phyloP scores from a whole-genome alignment of 164 flowering plant species.

The Malania oleifera region DNA sequence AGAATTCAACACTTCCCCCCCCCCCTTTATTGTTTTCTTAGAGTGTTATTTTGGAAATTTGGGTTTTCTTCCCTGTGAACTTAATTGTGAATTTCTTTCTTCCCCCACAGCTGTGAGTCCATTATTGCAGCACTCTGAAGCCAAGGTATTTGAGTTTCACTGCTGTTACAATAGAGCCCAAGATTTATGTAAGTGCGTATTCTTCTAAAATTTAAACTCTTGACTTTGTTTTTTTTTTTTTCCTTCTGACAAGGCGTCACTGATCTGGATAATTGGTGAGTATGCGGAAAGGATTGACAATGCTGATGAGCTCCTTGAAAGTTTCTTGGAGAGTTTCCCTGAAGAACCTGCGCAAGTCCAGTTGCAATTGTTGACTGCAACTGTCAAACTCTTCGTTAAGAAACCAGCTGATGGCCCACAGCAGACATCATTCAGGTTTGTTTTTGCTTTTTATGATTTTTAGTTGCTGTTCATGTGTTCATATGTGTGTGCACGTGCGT shows the following conservation, averaged over 20 bases:
- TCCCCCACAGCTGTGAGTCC: conserved; percentile 79
- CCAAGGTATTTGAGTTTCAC: conserved; percentile 63
- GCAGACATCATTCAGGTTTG: conserved; percentile 98
- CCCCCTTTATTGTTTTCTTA: not conserved
- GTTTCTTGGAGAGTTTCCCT: conserved; percentile 93
- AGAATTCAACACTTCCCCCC: no score
- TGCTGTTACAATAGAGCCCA: not conserved
- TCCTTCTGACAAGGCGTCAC: conserved; percentile 83
- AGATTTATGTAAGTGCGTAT: not conserved
- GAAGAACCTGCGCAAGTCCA: conserved; percentile 98
- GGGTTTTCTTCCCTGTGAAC: conserved; percentile 7
- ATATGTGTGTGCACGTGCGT: no score
- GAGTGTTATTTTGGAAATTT: not conserved
- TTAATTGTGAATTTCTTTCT: conserved; percentile 11
- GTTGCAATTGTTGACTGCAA: conserved; percentile 92
- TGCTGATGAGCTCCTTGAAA: conserved; percentile 98
- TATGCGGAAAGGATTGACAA: conserved; percentile 99
- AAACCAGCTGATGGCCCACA: conserved; percentile 99
- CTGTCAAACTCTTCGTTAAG: conserved; percentile 90
- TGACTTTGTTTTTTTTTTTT: no score
- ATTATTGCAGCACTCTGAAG: conserved; percentile 98
- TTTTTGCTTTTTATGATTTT: conserved; percentile 1
- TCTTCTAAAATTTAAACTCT: not conserved
- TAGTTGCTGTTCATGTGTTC: no score
- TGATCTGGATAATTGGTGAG: conserved; percentile 99